Evolutionary conservation across 257 asterid species (phyloP).

Genomic region (Fraxinus excelsior): DNA sequence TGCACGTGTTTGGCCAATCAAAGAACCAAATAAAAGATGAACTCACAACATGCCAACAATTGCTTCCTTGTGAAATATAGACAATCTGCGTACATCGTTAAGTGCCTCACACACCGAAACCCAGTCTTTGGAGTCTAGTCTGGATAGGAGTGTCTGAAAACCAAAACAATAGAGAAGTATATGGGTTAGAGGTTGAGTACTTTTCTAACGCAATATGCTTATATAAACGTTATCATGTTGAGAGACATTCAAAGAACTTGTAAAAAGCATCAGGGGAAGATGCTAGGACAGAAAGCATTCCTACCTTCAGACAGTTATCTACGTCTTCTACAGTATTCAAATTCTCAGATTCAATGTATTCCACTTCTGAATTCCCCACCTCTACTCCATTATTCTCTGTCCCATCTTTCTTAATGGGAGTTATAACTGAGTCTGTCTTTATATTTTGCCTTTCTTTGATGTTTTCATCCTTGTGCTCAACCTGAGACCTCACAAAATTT

Average conservation of each 20-base stretch:
- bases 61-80: conserved; percentile 74
- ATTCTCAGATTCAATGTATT: conserved; percentile 75
- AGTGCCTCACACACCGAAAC: conserved; percentile 77
- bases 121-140: conserved; percentile 86
- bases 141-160: conserved; percentile 61
- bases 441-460: conserved; percentile 43
- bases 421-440: conserved; percentile 31
- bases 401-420: conserved; percentile 36
- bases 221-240: not conserved
- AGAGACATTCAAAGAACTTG: conserved; percentile 5
- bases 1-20: conserved; percentile 11
- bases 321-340: conserved; percentile 74
- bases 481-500: conserved; percentile 35
- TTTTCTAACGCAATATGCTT: not conserved
- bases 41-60: conserved; percentile 72
- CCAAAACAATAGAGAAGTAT: conserved; percentile 19
- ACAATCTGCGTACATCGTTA: conserved; percentile 73
- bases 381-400: conserved; percentile 45
- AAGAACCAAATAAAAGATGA: conserved; percentile 10
- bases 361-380: conserved; percentile 61
- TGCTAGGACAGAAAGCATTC: not conserved
- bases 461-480: conserved; percentile 37
- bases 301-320: conserved; percentile 60
- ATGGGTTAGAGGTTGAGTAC: no score
- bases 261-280: not conserved